Base-by-base conservation (phyloP, 306 rosid genomes). In the Lathyrus aphaca region DNA sequence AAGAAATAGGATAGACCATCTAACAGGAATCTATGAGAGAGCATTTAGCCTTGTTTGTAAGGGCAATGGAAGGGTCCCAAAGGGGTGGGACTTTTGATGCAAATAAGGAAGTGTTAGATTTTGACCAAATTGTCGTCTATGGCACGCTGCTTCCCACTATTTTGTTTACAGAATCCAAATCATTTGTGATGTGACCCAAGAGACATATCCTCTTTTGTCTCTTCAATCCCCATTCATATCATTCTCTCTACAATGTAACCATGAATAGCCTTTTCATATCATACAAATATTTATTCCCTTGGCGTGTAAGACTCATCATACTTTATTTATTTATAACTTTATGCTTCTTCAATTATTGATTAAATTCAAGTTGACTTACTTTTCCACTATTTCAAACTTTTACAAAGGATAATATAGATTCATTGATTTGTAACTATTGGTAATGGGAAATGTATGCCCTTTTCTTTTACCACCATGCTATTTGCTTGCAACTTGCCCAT, bases 71-170 rank as follows among this genome's bases (percentile, higher is more conserved):
- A 23, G 81, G 79, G 83, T 61, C 62, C 73, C 23, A 79, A 68
- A 40, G 39, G 25, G 1, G 69, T 77, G 78, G 42, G 44, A 25
- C 78, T 73, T 80, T 83, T 64, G 63, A 82, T 82, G 85, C 73
- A 71, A 81, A 72, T 46, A 57, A 46, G 53, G 68, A 29, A 74
- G 25, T 29, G 55, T 16, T 21, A 16, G 71, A 27, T 75, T 30
- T 14, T 69, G 82, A 77, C 77, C 78, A 69, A 17, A 10, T 66
- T 88, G 94, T 85, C 90, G 71, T 81, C 63, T 70, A 72, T 77
- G 54, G 90, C 94, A 88, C 94, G 90, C 94, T 71, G 77, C 75
- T 66, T 77, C 73, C 79, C 79, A 80, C 80, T 80, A 65, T 53
- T 54, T 66, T 39, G 39, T 55, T 61, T 63, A 50, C 63, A 87